phyloP scores from a whole-genome alignment of 2,329 filamentous ascomycete genomes.

The Penicillium sp. region DNA sequence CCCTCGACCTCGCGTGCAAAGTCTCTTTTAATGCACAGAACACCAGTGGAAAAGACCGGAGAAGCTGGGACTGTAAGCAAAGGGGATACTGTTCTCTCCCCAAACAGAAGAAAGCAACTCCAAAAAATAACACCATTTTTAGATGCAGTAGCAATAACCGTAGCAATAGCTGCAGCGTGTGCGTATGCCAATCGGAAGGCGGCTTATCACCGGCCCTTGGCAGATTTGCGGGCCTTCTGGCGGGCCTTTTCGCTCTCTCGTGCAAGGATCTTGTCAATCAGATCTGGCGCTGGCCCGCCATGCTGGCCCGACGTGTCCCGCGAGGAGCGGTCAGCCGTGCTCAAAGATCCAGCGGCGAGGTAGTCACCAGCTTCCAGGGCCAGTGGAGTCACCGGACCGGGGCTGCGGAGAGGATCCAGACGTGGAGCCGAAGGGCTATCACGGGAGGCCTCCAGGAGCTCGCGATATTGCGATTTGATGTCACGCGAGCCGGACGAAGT shows the following conservation, averaged over 20 bases:
- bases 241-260: constrained; percentile 32
- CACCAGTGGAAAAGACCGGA: constrained; percentile 4
- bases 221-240: constrained; percentile 26
- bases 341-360: constrained; percentile 33
- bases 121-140: constrained; percentile 4
- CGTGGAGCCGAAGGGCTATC: constrained; percentile 43
- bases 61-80: neutral
- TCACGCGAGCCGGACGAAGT: constrained; percentile 36
- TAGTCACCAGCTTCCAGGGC: constrained; percentile 42
- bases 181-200: neutral
- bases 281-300: constrained; percentile 27
- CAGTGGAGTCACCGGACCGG: constrained; percentile 46
- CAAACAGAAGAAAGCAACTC: neutral
- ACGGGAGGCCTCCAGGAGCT: constrained; percentile 38
- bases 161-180: constrained; percentile 8
- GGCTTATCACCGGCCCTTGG: constrained; percentile 27
- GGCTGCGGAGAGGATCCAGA: constrained; percentile 44
- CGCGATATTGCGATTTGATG: constrained; percentile 40
- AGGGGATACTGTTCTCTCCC: neutral
- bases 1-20: neutral
- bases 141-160: constrained; percentile 13
- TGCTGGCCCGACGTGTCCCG: constrained; percentile 18
- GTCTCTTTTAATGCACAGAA: constrained; percentile 12
- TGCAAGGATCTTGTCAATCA: constrained; percentile 33
- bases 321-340: constrained; percentile 15